Conservation (phyloP, 2,329 filamentous ascomycete genomes). For the Erysiphe pisi region DNA sequence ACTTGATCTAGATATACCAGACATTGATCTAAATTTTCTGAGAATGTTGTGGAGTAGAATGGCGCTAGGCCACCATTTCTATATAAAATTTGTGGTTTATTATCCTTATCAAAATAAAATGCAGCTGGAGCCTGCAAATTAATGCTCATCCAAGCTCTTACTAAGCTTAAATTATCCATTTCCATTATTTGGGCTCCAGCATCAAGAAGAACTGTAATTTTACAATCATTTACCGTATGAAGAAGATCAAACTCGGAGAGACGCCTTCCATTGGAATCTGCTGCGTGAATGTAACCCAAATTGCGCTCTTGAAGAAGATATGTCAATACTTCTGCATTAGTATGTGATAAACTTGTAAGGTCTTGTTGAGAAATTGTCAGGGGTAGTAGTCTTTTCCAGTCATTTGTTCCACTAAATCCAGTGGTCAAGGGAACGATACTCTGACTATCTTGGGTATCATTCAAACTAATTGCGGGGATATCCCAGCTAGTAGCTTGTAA, state of each 20-base stretch:
- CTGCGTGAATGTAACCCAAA: slow-evolving; percentile 40
- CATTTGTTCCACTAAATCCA: slow-evolving; percentile 63
- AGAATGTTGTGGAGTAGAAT: slow-evolving; percentile 31
- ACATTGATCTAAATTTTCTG: slow-evolving; percentile 31
- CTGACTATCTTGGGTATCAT: slow-evolving; percentile 37
- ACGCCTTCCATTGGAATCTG: slow-evolving; percentile 40
- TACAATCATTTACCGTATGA: slow-evolving; percentile 35
- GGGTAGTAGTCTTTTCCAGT: slow-evolving; percentile 50
- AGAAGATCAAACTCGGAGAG: slow-evolving; percentile 43
- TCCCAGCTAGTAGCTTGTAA: slow-evolving; percentile 59
- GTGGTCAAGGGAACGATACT: slow-evolving; percentile 42
- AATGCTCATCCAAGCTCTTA: slow-evolving; percentile 31
- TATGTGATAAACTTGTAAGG: slow-evolving; percentile 46
- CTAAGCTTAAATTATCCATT: slow-evolving; percentile 40
- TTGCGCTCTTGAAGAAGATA: slow-evolving; percentile 49
- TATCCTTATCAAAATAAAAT: slow-evolving; percentile 30
- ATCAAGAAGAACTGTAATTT: slow-evolving; percentile 50
- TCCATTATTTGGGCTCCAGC: slow-evolving; percentile 55
- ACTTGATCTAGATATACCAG: slow-evolving; percentile 34
- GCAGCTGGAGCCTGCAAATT: slow-evolving; percentile 26
- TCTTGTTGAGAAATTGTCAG: slow-evolving; percentile 53
- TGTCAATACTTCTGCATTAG: slow-evolving; percentile 51
- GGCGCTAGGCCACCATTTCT: slow-evolving; percentile 29
- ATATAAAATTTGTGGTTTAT: slow-evolving; percentile 31
- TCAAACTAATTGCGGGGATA: slow-evolving; percentile 42